phyloP scores from a whole-genome alignment of 2,329 filamentous ascomycete species.

The Claviceps humidiphila region DNA sequence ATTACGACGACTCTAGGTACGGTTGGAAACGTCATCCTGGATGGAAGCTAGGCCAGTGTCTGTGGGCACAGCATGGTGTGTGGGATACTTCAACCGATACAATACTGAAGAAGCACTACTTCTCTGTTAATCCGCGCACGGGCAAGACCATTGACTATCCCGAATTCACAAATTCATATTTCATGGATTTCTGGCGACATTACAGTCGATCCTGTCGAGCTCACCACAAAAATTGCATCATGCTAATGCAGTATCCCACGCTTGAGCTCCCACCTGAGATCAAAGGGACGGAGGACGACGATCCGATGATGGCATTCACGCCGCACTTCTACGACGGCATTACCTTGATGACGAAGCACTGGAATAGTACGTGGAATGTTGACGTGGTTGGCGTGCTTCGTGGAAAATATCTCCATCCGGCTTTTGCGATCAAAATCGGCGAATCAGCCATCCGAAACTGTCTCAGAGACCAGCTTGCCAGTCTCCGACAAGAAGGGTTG shows the following conservation, averaged over 20 bases:
- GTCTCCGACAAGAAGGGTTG: conserved; percentile 73
- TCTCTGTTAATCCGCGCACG: conserved; percentile 62
- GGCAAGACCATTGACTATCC: conserved; percentile 67
- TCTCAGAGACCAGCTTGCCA: conserved; percentile 73
- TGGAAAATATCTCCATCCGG: conserved; percentile 76
- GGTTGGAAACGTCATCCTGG: conserved; percentile 77
- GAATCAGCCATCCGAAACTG: conserved; percentile 92
- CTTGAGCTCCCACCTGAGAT: conserved; percentile 82
- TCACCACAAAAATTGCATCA: conserved; percentile 66
- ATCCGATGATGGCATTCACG: conserved; percentile 80
- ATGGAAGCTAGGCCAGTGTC: conserved; percentile 87
- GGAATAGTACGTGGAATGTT: conserved; percentile 95
- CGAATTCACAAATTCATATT: conserved; percentile 82
- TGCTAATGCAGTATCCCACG: conserved; percentile 85
- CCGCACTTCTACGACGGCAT: conserved; percentile 96
- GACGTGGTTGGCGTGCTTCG: conserved; percentile 87
- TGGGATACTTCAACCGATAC: conserved; percentile 76
- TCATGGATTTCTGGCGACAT: conserved; percentile 70
- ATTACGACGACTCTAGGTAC: conserved; percentile 76
- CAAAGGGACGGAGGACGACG: conserved; percentile 79
- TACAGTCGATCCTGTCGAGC: conserved; percentile 63
- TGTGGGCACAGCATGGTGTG: conserved; percentile 94
- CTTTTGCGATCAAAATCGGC: conserved; percentile 84
- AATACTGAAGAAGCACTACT: conserved; percentile 76
- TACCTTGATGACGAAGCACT: conserved; percentile 94